Base-by-base conservation (phyloP, 768 basidiomycete species). In the Hemileccinum impolitum region DNA sequence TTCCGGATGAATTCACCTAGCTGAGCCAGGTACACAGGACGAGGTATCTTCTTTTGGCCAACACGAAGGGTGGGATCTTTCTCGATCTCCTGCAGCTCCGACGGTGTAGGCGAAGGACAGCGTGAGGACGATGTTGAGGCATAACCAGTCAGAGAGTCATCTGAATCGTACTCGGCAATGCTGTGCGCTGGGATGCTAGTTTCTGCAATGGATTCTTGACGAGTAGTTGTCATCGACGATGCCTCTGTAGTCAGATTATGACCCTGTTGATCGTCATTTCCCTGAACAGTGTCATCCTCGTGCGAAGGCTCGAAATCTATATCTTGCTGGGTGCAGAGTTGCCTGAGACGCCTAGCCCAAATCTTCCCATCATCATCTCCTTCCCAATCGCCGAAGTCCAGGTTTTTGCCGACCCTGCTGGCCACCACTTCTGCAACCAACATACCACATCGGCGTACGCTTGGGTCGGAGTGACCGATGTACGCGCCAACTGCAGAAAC, bases 11-110 rank as follows among this genome's bases (percentile, higher is more conserved):
- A 71, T 42, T 81, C 81, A 4, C 83, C 83, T 5, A 99, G 74
- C 61, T 97, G 94, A 8, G 79, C 79, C 12, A 98, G 80, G 65
- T 97, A 99, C 9, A 98, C 90, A 0, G 96, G 96, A 15, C 83
- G 77, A n/a, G 76, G 62, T 13, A 87, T 74, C 58, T 85, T 91
- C 68, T 84, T 85, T 30, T 68, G 69, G 7, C 82, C 84, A 7
- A 89, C 75, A 40, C 77, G 81, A 31, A 95, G 70, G 2, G 88
- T 85, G 0, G 94, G 94, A 56, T 97, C 93, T 44, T 79, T 83
- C 60, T 89, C 90, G 28, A 90, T 85, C 60, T 90, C 92, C 17
- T 77, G 86, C 7, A 94, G 79, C 55, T 90, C 87, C 3, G 82
- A 82, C 3, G 82, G 84, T 0, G 87, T 87, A 0, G 94, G 94